Evolutionary conservation across 1,284 basidiomycete genomes (phyloP).

Genomic region (Apiotrichum sp.): DNA sequence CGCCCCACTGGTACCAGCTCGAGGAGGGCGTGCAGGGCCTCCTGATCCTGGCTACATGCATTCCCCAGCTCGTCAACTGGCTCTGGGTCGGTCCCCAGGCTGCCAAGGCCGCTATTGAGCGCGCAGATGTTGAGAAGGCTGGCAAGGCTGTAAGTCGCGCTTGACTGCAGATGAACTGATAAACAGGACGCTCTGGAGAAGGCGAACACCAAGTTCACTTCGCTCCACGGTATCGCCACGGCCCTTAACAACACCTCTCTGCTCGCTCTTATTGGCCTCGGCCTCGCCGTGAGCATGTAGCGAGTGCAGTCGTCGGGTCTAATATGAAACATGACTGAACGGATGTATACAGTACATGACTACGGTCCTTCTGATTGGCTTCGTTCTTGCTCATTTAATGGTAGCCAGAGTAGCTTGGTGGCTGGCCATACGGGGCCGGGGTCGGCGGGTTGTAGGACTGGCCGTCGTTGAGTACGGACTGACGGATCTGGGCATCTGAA

Average conservation of each 20-base stretch:
- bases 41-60: slow-evolving; percentile 53
- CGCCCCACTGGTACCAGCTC: slow-evolving; percentile 47
- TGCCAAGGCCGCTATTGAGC: slow-evolving; percentile 58
- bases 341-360: not conserved
- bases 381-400: not conserved
- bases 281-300: slow-evolving; percentile 53
- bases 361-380: not conserved
- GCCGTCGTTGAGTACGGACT: slow-evolving; percentile 19
- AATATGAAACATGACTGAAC: slow-evolving; percentile 1
- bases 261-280: slow-evolving; percentile 62
- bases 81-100: slow-evolving; percentile 41
- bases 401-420: slow-evolving; percentile 9
- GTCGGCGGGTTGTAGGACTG: slow-evolving; percentile 1
- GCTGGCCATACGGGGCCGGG: slow-evolving; percentile 9
- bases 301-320: not conserved
- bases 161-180: no score
- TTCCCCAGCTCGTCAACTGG: slow-evolving; percentile 51
- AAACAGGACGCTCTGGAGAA: slow-evolving; percentile 42
- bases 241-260: slow-evolving; percentile 57
- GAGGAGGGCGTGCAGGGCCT: slow-evolving; percentile 68
- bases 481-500: slow-evolving; percentile 35
- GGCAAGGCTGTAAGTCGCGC: slow-evolving; percentile 56
- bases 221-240: slow-evolving; percentile 59
- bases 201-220: slow-evolving; percentile 59
- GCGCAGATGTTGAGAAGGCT: slow-evolving; percentile 65